Percentiles rank a stretch among this genome's conserved stretches.
Evolutionary conservation across 768 basidiomycete genomes (phyloP).

Genomic region (Lactarius psammicola): DNA sequence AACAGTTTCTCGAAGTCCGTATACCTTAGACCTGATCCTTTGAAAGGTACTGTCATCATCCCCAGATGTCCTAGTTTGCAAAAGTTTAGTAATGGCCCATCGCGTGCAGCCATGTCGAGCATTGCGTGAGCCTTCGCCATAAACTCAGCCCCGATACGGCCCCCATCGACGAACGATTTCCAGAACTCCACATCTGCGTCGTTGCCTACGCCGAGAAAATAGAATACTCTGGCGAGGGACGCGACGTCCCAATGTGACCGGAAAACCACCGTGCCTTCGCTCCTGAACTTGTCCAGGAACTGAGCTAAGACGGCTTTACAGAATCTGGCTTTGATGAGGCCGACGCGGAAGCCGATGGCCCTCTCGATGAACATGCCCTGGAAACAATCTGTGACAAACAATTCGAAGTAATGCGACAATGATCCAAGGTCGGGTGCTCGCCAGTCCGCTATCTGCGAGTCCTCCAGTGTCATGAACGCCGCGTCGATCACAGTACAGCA

Average conservation of each 20-base stretch:
- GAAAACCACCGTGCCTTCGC: background rate
- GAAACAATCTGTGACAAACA: conserved; percentile 1
- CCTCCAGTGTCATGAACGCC: background rate
- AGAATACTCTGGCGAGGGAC: conserved; percentile 11
- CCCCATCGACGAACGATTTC: conserved; percentile 1
- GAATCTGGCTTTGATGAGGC: conserved; percentile 1
- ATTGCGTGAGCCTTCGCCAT: background rate
- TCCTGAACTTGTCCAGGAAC: background rate
- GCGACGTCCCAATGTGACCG: conserved; percentile 13
- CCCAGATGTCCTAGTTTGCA: conserved; percentile 9
- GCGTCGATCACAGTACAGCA: conserved; percentile 16
- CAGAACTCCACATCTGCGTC: background rate
- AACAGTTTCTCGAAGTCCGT: conserved; percentile 8
- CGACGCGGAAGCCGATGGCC: conserved; percentile 1
- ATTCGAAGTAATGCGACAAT: conserved; percentile 2
- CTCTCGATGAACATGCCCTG: conserved; percentile 3
- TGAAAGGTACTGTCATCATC: background rate
- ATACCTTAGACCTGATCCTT: background rate
- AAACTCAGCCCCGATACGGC: background rate
- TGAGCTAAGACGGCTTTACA: background rate
- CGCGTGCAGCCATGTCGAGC: background rate
- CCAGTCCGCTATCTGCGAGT: conserved; percentile 8
- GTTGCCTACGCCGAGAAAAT: background rate
- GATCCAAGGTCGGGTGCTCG: conserved; percentile 12
- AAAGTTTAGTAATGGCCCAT: conserved; percentile 18